A percentile compares a stretch with the other conserved stretches of the same genome.
phyloP scores from a whole-genome alignment of 768 basidiomycete genomes.

The Russula brevipes region DNA sequence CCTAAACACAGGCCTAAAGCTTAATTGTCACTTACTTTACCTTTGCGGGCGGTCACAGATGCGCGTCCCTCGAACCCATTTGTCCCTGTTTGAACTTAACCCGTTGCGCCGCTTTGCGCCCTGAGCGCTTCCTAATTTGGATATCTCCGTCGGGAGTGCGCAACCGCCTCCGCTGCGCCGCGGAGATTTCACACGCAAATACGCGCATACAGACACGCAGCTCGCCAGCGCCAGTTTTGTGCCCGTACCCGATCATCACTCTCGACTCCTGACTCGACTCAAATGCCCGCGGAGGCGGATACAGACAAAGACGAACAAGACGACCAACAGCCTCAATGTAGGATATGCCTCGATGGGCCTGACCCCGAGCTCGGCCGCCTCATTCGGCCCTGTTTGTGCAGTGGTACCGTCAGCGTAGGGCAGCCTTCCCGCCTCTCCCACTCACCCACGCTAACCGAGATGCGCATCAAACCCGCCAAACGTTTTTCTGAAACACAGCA shows the following conservation, averaged over 20 bases:
- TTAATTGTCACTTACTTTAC: slow-evolving; percentile 19
- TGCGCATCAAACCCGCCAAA: slow-evolving; percentile 5
- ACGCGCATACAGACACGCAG: not conserved
- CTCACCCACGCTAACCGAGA: slow-evolving; percentile 15
- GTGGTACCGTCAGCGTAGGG: slow-evolving; percentile 68
- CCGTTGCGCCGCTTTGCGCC: not conserved
- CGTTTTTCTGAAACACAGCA: slow-evolving; percentile 39
- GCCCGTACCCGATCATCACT: not conserved
- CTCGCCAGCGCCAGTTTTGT: too few species aligned
- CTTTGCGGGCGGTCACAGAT: not conserved
- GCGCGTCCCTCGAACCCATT: not conserved
- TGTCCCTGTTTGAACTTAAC: not conserved
- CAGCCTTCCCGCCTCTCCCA: not conserved
- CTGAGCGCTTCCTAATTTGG: not conserved
- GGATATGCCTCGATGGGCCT: slow-evolving; percentile 77
- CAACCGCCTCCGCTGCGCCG: not conserved
- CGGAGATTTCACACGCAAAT: not conserved
- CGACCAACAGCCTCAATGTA: slow-evolving; percentile 51
- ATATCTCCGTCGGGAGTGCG: not conserved
- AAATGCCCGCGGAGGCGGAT: not conserved
- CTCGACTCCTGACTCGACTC: not conserved
- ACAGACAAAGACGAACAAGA: slow-evolving; percentile 5
- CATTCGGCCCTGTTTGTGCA: slow-evolving; percentile 77
- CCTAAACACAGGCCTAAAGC: slow-evolving; percentile 22
- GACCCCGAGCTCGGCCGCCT: slow-evolving; percentile 64